phyloP scores from a whole-genome alignment of 1,284 basidiomycete species.

The Microbotryum intermedium region DNA sequence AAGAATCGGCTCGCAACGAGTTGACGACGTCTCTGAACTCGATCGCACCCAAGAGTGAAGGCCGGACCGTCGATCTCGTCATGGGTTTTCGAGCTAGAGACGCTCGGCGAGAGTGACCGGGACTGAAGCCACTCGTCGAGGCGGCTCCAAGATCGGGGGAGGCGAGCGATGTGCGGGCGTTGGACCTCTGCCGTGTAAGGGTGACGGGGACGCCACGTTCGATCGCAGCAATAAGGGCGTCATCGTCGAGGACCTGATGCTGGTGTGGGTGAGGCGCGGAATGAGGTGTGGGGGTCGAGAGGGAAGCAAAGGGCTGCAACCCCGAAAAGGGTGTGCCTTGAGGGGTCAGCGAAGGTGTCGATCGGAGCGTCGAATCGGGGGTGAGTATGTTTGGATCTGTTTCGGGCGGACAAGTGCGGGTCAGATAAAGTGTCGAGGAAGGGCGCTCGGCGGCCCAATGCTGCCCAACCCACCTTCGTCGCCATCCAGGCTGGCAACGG shows the following conservation, averaged over 20 bases:
- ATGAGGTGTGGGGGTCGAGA: slow-evolving; percentile 1
- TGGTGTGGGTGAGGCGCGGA: slow-evolving; percentile 4
- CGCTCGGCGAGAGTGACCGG: slow-evolving; percentile 3
- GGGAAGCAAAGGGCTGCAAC: background rate
- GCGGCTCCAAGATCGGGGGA: background rate
- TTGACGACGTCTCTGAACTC: slow-evolving; percentile 86
- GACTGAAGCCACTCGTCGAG: background rate
- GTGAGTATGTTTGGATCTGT: slow-evolving; percentile 4
- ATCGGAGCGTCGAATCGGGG: slow-evolving; percentile 2
- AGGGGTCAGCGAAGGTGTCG: background rate
- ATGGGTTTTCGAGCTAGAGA: slow-evolving; percentile 3
- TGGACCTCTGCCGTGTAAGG: background rate
- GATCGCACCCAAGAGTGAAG: slow-evolving; percentile 78
- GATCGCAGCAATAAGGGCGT: slow-evolving; percentile 5
- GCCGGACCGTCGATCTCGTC: slow-evolving; percentile 13
- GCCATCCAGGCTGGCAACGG: slow-evolving; percentile 3
- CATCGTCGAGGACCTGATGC: slow-evolving; percentile 1
- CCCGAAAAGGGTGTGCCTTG: no score
- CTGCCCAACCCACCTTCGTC: slow-evolving; percentile 11
- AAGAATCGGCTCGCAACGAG: slow-evolving; percentile 53
- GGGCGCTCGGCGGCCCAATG: background rate
- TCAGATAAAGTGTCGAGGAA: no score
- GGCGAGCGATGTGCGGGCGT: background rate
- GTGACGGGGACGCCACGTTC: slow-evolving; percentile 1
- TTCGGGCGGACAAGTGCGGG: background rate